Base-by-base conservation (phyloP, 2,329 filamentous ascomycete species). In the Hypoxylon sp. region DNA sequence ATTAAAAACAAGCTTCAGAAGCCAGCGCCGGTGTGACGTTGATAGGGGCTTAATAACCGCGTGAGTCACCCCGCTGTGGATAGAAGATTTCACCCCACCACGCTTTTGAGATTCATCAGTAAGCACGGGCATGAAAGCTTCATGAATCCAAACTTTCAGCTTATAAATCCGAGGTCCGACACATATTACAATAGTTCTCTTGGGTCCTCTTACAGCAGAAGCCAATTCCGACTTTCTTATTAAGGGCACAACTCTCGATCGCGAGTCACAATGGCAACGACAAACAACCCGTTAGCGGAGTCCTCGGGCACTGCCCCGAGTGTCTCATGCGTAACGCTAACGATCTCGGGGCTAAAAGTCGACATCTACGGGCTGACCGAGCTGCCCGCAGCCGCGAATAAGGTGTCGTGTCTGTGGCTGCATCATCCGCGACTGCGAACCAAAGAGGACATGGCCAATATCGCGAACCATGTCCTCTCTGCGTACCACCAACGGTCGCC, bases 401-500 rank as follows among this genome's bases (percentile, higher is more conserved):
- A 84, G 2, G 81, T 97, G 34, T 89, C 93, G 23, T 92, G 91
- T 73, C 86, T 98, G n/a, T 97, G 94, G 93, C 88, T 98, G 11
- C 87, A 97, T 16, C 94, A 98, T 76, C 92, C 92, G 2, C 88
- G 96, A 23, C 84, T 91, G 0, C 85, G 90, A 57, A 87, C 83
- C 0, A 89, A 91, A 75, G 87, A 88, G 59, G 86, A 86, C 67
- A 97, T 98, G 94, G 83, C 84, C 1, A 88, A 88, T 27, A 86
- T 96, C 57, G 94, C 93, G 2, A 81, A 84, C n/a, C 85, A 87
- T 5, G 83, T 88, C 11, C 84, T 97, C 52, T 79, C 82, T n/a
- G 85, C 88, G 7, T 96, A 90, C 88, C 89, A 91, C 73, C 74
- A 78, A 55, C 79, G 75, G 68, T 77, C 51, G 9, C 21, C 75